These are phyloP conservation scores for Pneumocystis oryctolagi DNA, from an alignment of 1,139 yeast genomes.

Conservation along the genomic window DNA sequence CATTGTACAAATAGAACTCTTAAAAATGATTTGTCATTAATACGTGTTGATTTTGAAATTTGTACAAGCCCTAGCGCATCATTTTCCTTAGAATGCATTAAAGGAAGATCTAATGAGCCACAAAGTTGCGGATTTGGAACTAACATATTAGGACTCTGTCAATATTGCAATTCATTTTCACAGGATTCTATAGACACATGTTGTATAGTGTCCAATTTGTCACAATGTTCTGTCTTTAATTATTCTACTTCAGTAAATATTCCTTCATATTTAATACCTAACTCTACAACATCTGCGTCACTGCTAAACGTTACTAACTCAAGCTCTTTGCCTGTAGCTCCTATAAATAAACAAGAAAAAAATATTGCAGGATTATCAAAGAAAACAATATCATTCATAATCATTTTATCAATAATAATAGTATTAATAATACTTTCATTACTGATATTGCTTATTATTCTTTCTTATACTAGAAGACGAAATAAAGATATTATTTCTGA, in stretches of 20 bases:
- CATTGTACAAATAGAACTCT: conserved; percentile 1
- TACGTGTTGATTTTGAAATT: conserved; percentile 6
- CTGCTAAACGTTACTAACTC: not conserved
- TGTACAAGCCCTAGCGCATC: conserved; percentile 8
- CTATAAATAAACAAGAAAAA: not conserved
- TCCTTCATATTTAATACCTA: not conserved
- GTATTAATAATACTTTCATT: not conserved
- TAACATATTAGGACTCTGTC: conserved; percentile 4
- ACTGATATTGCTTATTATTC: not conserved
- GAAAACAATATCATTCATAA: not conserved
- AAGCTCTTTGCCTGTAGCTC: not conserved
- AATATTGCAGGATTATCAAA: not conserved
- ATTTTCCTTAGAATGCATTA: conserved; percentile 4
- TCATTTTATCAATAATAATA: not conserved
- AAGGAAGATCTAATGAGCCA: conserved; percentile 5
- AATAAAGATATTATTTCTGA: not conserved
- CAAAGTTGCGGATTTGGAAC: conserved; percentile 5
- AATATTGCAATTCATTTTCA: conserved; percentile 2
- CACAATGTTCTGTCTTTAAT: not conserved
- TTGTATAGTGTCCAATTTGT: not conserved
- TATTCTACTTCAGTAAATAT: not conserved
- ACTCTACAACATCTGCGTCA: not conserved
- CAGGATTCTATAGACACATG: conserved; percentile 1
- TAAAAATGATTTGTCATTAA: not conserved
- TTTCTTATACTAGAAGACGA: not conserved